Evolutionary conservation across 78 protist species (phyloP), one percentile per base, ranked within the genome.

Genomic region (Cavenderia fasciculata): DNA sequence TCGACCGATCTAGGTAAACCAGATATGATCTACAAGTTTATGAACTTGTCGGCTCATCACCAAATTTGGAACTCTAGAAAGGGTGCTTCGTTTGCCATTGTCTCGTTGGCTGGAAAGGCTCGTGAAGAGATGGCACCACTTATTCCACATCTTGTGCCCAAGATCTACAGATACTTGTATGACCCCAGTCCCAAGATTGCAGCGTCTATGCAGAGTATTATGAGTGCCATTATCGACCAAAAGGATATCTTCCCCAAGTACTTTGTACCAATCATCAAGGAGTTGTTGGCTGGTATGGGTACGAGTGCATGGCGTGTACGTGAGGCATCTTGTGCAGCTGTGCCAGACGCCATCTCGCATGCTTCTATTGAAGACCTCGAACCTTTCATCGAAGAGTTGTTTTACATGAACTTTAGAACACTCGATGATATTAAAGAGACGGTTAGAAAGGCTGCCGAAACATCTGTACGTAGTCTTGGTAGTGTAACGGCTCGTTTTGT

Each of bases 81-180:
- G n/a, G 97, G 95, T 19, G 95, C 95, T 12, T 93, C 96, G 7
- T 86, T 86, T 49, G 93, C 94, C 47, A 82, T 94, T 23, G 86
- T 61, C 2, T 49, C 78, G 19, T 47, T 85, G 41, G 85, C 84
- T 16, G 40, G 40, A 0, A 54, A 38, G 34, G 85, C 86, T 16
- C 43, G 57, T 43, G 86, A 92, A 16, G 94, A 87, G 38, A 59
- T 95, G 29, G 95, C 43, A 41, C 87, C 87, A 3, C 41, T 79
- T 2, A 31, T 95, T 14, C 86, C 95, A 31, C 29, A 54, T n/a
- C 61, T 95, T 4, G 87, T 92, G 8, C 97, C 97, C 36, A 77
- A 84, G 70, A 74, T 95, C 38, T 95, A 82, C 74, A 70, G 95
- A n/a, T 77, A 74, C 65, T 27, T 54, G 41, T 87, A 63, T 51